Percentiles rank a stretch among this genome's conserved stretches.
Evolutionary conservation across 306 rosid species (phyloP).

Genomic region (Acacia melanoxylon): DNA sequence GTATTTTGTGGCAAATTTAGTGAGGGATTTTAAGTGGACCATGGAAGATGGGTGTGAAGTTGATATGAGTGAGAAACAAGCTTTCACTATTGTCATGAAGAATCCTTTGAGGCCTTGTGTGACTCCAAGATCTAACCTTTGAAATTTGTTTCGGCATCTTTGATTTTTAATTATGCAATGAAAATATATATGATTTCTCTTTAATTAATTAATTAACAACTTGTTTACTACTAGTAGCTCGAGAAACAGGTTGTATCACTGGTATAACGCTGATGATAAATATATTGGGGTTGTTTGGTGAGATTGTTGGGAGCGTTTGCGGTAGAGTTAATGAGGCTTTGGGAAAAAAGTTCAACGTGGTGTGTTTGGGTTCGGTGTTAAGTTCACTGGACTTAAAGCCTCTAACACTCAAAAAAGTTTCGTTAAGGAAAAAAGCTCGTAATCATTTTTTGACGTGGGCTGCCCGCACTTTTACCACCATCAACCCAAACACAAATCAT

Average conservation of each 20-base stretch:
- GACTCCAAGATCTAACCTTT: constrained; percentile 30
- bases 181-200: neutral
- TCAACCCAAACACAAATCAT: too few species aligned
- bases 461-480: too few species aligned
- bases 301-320: too few species aligned
- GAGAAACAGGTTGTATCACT: neutral
- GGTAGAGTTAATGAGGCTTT: too few species aligned
- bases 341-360: too few species aligned
- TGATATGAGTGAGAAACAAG: constrained; percentile 50
- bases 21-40: constrained; percentile 48
- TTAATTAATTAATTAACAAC: neutral
- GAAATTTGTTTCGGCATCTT: neutral
- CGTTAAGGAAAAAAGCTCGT: too few species aligned
- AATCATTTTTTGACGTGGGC: too few species aligned
- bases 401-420: too few species aligned
- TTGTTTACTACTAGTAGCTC: neutral
- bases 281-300: too few species aligned
- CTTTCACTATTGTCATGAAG: constrained; percentile 55
- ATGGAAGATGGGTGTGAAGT: constrained; percentile 47
- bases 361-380: too few species aligned
- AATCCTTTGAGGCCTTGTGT: constrained; percentile 46
- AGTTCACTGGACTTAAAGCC: too few species aligned
- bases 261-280: neutral
- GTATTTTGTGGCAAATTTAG: constrained; percentile 54
- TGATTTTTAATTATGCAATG: neutral